These are phyloP conservation scores for Trichoderma semiorbis DNA, from an alignment of 2,329 filamentous ascomycete genomes.

Conservation along the genomic window DNA sequence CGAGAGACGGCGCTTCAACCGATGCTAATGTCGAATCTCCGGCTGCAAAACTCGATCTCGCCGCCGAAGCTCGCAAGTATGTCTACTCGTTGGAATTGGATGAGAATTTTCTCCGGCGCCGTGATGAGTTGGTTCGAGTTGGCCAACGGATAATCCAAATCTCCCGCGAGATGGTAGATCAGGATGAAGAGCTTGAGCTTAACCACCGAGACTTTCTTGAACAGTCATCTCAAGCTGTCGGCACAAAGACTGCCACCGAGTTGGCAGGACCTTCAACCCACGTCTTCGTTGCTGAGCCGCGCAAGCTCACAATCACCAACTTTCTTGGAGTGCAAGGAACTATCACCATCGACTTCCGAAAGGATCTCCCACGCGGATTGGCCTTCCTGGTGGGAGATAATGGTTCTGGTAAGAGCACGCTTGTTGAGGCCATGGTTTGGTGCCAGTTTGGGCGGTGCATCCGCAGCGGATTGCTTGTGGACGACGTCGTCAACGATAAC, in stretches of 20 bases:
- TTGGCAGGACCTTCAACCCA: slow-evolving; percentile 10
- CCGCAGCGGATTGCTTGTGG: slow-evolving; percentile 17
- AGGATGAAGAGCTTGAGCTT: slow-evolving; percentile 8
- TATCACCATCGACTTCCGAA: slow-evolving; percentile 19
- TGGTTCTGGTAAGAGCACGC: slow-evolving; percentile 25
- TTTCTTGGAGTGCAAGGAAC: slow-evolving; percentile 24
- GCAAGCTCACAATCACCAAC: slow-evolving; percentile 22
- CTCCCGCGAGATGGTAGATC: slow-evolving; percentile 4
- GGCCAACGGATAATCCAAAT: slow-evolving; percentile 23
- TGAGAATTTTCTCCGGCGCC: slow-evolving; percentile 12
- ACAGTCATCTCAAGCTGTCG: not conserved
- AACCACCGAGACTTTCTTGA: slow-evolving; percentile 20
- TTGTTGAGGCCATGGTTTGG: slow-evolving; percentile 23
- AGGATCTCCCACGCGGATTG: slow-evolving; percentile 20
- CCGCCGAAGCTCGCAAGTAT: slow-evolving; percentile 19
- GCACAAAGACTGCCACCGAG: slow-evolving; percentile 10
- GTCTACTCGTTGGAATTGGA: slow-evolving; percentile 18
- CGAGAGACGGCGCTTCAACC: not conserved
- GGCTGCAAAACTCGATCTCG: slow-evolving; percentile 12
- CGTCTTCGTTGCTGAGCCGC: slow-evolving; percentile 22
- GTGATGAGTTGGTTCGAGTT: slow-evolving; percentile 21
- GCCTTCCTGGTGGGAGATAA: slow-evolving; percentile 22
- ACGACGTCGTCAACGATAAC: slow-evolving; percentile 23
- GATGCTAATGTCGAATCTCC: not conserved
- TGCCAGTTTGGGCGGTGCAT: slow-evolving; percentile 23